A percentile compares a stretch with the other conserved stretches of the same genome.
Evolutionary conservation across 768 basidiomycete species (phyloP).

Genomic region (Boletus edulis): DNA sequence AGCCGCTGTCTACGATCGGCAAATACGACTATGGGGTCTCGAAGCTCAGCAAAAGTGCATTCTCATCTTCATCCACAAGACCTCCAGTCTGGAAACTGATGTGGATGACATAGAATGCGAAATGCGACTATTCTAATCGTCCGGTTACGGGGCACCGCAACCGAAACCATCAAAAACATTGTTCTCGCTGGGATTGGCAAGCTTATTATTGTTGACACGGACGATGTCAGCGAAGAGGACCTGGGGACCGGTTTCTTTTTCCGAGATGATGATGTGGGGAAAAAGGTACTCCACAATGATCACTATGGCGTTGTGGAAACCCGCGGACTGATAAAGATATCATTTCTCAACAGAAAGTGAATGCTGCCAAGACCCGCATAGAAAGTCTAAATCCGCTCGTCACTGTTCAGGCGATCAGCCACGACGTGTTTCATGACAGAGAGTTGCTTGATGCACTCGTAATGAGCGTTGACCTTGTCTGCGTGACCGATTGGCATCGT

Average conservation of each 20-base stretch:
- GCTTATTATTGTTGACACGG: slow-evolving; percentile 79
- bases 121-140: slow-evolving; percentile 88
- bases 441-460: slow-evolving; percentile 58
- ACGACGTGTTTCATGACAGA: slow-evolving; percentile 44
- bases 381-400: slow-evolving; percentile 93
- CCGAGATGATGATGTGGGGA: slow-evolving; percentile 89
- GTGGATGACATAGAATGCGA: slow-evolving; percentile 65
- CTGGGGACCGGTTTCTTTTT: slow-evolving; percentile 93
- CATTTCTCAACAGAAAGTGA: slow-evolving; percentile 61
- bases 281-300: slow-evolving; percentile 53
- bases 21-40: slow-evolving; percentile 96
- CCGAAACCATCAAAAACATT: slow-evolving; percentile 96
- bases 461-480: slow-evolving; percentile 76
- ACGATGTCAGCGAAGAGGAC: slow-evolving; percentile 77
- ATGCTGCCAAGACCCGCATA: slow-evolving; percentile 81
- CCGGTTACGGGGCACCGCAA: slow-evolving; percentile 77
- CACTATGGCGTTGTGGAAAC: slow-evolving; percentile 37
- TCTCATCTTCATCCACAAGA: neutral
- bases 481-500: slow-evolving; percentile 76
- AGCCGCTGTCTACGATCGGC: slow-evolving; percentile 91
- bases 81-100: slow-evolving; percentile 6
- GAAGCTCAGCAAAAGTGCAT: slow-evolving; percentile 92
- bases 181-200: slow-evolving; percentile 95
- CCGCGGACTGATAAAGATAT: slow-evolving; percentile 30
- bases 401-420: slow-evolving; percentile 64